Conservation (phyloP, 2,329 filamentous ascomycete genomes). For the Penicillium sp. region DNA sequence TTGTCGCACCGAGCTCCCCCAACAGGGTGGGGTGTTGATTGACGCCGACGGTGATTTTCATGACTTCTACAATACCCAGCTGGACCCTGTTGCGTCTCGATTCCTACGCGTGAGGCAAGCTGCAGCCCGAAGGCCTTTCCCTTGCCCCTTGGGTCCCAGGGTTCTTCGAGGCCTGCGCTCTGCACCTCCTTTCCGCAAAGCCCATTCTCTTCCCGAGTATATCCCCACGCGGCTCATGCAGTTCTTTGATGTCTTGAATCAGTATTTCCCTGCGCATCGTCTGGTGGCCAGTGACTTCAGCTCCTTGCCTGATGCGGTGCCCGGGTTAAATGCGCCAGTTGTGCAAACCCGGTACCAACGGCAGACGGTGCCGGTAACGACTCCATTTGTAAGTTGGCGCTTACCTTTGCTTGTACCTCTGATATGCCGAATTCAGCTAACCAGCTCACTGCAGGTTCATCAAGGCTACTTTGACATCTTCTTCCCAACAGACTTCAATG, state of each 20-base stretch:
- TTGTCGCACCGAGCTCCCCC: conserved; percentile 70
- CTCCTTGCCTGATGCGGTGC: conserved; percentile 74
- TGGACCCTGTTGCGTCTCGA: conserved; percentile 78
- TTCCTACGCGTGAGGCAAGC: conserved; percentile 82
- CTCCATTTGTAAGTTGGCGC: conserved; percentile 68
- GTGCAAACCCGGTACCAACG: conserved; percentile 92
- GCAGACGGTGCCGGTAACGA: conserved; percentile 82
- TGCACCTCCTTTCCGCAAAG: conserved; percentile 67
- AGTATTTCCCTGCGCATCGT: conserved; percentile 85
- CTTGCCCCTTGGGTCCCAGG: conserved; percentile 46
- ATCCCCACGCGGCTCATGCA: conserved; percentile 93
- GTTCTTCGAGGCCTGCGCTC: conserved; percentile 61
- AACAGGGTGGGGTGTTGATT: conserved; percentile 86
- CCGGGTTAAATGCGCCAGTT: conserved; percentile 85
- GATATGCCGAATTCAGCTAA: conserved; percentile 3
- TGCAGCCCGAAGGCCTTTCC: conserved; percentile 52
- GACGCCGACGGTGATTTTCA: conserved; percentile 84
- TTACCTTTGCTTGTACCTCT: neutral
- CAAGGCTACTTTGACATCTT: conserved; percentile 99
- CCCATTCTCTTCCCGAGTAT: conserved; percentile 82
- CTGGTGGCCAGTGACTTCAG: conserved; percentile 90
- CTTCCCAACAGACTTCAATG: conserved; percentile 91
- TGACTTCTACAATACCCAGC: conserved; percentile 79
- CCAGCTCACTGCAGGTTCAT: conserved; percentile 63
- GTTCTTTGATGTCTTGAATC: conserved; percentile 88